Conservation (phyloP, 2,329 filamentous ascomycete genomes). For the Chaetomium globosum region DNA sequence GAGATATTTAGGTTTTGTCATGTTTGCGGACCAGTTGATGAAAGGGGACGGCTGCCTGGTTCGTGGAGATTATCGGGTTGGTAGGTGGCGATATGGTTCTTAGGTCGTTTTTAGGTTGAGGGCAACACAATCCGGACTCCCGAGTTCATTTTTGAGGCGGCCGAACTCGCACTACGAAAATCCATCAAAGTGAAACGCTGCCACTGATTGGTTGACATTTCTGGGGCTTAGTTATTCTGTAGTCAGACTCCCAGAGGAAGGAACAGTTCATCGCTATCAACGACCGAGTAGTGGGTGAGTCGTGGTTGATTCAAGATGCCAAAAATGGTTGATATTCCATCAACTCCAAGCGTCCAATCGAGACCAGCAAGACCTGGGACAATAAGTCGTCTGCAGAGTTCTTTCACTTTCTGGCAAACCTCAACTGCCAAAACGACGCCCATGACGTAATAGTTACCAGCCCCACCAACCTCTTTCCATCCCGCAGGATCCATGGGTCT, state of each 20-base stretch:
- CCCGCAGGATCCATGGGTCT: slow-evolving; percentile 2
- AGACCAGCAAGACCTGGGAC: background rate
- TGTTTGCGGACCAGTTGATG: slow-evolving; percentile 24
- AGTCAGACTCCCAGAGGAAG: background rate
- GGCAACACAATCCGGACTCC: background rate
- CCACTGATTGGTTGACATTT: slow-evolving; percentile 14
- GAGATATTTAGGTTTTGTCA: slow-evolving; percentile 62
- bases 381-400: background rate
- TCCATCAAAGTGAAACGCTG: background rate
- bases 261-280: background rate
- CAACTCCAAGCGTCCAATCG: background rate
- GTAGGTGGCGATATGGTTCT: background rate
- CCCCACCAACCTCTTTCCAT: slow-evolving; percentile 3
- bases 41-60: background rate
- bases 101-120: background rate
- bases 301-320: background rate
- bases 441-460: background rate
- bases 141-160: background rate
- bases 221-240: background rate
- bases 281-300: background rate
- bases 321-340: background rate
- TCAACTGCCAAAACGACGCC: background rate
- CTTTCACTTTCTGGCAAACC: background rate
- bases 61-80: background rate
- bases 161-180: slow-evolving; percentile 6